Evolutionary conservation across 2,329 filamentous ascomycete genomes (phyloP).

Genomic region (Talaromyces sp.): DNA sequence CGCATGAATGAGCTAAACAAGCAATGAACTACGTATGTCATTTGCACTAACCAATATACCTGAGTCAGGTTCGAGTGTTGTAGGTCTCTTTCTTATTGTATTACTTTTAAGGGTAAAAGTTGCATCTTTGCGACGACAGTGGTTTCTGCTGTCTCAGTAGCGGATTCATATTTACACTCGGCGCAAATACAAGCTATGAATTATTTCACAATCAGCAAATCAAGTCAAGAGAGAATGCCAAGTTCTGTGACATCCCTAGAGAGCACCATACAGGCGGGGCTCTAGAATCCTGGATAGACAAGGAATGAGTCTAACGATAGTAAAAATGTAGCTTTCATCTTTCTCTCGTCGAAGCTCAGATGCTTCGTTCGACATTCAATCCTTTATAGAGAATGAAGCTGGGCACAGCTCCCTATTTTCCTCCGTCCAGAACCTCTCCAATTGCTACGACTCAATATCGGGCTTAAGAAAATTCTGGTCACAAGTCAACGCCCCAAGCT

Average conservation of each 20-base stretch:
- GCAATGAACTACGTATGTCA: background rate
- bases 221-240: background rate
- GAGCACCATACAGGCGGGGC: background rate
- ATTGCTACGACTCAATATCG: background rate
- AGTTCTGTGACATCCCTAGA: background rate
- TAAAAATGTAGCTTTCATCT: constrained; percentile 1
- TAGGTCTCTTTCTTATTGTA: background rate
- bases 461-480: background rate
- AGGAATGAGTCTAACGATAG: background rate
- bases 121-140: background rate
- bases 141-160: background rate
- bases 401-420: background rate
- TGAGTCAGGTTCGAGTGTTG: background rate
- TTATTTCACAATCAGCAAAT: background rate
- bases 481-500: background rate
- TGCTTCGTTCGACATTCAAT: background rate
- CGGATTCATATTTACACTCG: background rate
- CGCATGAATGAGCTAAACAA: background rate
- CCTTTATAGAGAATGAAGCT: background rate
- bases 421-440: background rate
- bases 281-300: background rate
- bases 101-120: no score
- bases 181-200: background rate
- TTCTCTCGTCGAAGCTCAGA: constrained; percentile 9
- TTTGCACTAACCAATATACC: background rate